Base-by-base conservation (phyloP, 1,284 basidiomycete species). In the Trichosporon ovoides region DNA sequence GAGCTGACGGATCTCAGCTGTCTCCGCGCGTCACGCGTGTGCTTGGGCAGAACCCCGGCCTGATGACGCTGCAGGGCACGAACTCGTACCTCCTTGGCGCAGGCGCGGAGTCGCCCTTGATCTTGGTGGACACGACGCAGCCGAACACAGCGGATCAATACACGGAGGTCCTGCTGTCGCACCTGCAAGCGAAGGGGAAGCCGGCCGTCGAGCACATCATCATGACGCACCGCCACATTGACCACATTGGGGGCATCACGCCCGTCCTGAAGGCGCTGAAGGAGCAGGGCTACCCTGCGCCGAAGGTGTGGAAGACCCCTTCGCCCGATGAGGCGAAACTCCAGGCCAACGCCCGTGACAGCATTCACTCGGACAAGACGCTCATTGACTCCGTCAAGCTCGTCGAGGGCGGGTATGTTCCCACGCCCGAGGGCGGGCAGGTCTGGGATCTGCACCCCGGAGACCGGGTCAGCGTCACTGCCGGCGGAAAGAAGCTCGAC, bases 31-130 rank as follows among this genome's bases (percentile, higher is more conserved):
- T 80, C 43, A 77, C 78, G 11, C 77, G 81, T 22, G 71, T 82
- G 51, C 72, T 82, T 2, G 81, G 80, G 0, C 79, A 94, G 84
- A 96, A 96, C 69, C 91, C 92, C 7, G 89, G 91, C 3, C 86
- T 88, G 62, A 94, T 91, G 76, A 95, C 93, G 0, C 81, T 97
- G 1, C 90, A 95, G 81, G 92, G 90, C 84, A 98, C 94, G 1
- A 97, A 97, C 72, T 95, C 91, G 1, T 98, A 97, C 72, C 81
- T 98, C 60, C 73, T 97, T 50, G 72, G 74, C 53, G 72, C 72
- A 5, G 64, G 70, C n/a, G 34, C 80, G 76, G 63, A 77, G 77
- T 58, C 85, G 83, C 65, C 89, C 83, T 3, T 91, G 84, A 73
- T 88, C 52, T 85, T 98, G 22, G 79, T 98, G 65, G 94, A 98